These are phyloP conservation scores for Besnoitia besnoiti DNA, from an alignment of 169 alveolate genomes.

Conservation along the genomic window DNA sequence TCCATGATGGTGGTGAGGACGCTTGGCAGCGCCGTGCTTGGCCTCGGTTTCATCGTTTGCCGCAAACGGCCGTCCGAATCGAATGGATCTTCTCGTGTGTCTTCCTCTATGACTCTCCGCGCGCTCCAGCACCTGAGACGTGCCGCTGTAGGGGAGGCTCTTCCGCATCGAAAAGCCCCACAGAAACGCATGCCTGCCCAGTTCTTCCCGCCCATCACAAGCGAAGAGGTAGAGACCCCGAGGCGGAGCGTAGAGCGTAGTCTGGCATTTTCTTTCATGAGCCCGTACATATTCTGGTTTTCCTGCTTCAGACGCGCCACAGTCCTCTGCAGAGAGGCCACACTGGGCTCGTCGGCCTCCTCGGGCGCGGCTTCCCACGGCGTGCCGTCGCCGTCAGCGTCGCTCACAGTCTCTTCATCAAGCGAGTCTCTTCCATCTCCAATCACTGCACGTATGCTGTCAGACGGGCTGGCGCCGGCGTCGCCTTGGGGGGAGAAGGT, in stretches of 20 bases:
- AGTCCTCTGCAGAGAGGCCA: not conserved
- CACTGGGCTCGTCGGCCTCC: not conserved
- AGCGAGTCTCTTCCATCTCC: not conserved
- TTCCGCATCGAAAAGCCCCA: not conserved
- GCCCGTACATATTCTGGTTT: conserved; percentile 21
- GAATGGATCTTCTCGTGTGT: not conserved
- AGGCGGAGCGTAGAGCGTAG: conserved; percentile 13
- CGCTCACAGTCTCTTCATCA: not conserved
- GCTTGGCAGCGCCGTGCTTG: conserved; percentile 27
- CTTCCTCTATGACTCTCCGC: not conserved
- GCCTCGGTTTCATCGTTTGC: not conserved
- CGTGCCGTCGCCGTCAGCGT: not conserved
- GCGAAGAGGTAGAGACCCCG: not conserved
- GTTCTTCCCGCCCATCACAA: not conserved
- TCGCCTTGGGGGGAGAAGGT: not conserved
- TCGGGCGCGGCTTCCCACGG: not conserved
- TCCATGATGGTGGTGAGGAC: not conserved
- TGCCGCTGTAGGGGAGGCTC: not conserved
- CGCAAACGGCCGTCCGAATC: not conserved
- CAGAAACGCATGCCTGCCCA: not conserved
- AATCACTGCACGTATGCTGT: not conserved
- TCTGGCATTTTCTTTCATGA: conserved; percentile 8
- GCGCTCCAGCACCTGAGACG: not conserved
- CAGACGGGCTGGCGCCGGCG: not conserved
- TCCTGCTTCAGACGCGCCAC: not conserved